These are phyloP conservation scores for Bathelium albidoporum DNA, from an alignment of 495 filamentous ascomycete genomes.

Conservation along the genomic window DNA sequence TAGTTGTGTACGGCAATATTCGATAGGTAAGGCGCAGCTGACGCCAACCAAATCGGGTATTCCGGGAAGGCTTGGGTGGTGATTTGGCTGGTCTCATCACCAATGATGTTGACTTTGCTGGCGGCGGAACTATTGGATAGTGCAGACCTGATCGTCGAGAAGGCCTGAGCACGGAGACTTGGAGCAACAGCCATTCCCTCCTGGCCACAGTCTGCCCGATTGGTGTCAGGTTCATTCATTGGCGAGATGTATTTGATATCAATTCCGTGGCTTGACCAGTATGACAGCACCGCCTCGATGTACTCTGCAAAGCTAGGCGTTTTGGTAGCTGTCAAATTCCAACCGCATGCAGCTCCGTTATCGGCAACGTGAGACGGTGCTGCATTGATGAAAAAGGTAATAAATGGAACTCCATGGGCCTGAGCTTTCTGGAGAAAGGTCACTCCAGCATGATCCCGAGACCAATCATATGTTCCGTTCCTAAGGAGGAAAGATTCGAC, in stretches of 20 bases:
- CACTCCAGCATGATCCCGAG: constrained; percentile 14
- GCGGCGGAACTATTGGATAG: constrained; percentile 6
- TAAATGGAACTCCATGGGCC: constrained; percentile 11
- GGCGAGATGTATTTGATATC: constrained; percentile 14
- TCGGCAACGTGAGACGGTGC: constrained; percentile 13
- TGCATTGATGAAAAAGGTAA: constrained; percentile 18
- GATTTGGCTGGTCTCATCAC: constrained; percentile 13
- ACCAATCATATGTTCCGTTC: constrained; percentile 17
- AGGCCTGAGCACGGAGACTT: neutral
- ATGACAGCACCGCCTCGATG: constrained; percentile 11
- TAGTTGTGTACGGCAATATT: constrained; percentile 16
- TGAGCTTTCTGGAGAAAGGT: constrained; percentile 13
- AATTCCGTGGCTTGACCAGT: constrained; percentile 11
- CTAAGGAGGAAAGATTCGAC: constrained; percentile 14
- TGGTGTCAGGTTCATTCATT: constrained; percentile 17
- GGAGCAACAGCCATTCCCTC: constrained; percentile 15
- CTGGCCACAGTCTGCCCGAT: constrained; percentile 13
- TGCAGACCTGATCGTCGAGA: constrained; percentile 4
- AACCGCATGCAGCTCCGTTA: constrained; percentile 14
- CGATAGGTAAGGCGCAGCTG: neutral
- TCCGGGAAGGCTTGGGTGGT: constrained; percentile 9
- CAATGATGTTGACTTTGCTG: constrained; percentile 10
- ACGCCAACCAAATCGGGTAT: constrained; percentile 12
- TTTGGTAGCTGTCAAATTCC: constrained; percentile 14
- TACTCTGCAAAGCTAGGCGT: constrained; percentile 8